Conservation (phyloP, 1,284 basidiomycete genomes). For the Cryptococcus sp. region DNA sequence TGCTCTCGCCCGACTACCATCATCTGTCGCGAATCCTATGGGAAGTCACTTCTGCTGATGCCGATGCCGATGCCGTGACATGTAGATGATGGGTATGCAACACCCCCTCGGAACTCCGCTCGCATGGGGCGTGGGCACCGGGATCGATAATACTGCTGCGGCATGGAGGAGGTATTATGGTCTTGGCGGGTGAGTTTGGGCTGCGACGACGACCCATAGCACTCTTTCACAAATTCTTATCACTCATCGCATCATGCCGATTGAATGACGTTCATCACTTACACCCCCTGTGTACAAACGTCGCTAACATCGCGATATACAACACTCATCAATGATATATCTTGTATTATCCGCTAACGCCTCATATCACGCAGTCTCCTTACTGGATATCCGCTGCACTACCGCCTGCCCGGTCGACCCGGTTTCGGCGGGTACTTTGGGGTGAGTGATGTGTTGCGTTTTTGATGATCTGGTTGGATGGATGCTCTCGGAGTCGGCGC, state of each 20-base stretch:
- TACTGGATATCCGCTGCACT: slow-evolving; percentile 34
- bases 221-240: too few species aligned
- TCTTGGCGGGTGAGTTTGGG: slow-evolving; percentile 32
- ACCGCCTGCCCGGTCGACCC: slow-evolving; percentile 31
- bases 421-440: slow-evolving; percentile 41
- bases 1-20: background rate
- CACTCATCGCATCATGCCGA: too few species aligned
- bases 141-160: slow-evolving; percentile 43
- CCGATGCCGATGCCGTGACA: background rate
- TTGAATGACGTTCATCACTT: background rate
- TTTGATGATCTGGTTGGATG: background rate
- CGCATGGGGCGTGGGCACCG: slow-evolving; percentile 35
- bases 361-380: slow-evolving; percentile 21
- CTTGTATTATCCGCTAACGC: background rate
- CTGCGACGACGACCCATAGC: background rate
- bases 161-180: slow-evolving; percentile 42
- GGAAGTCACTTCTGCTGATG: background rate
- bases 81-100: slow-evolving; percentile 55
- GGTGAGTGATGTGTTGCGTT: slow-evolving; percentile 19
- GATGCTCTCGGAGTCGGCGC: background rate
- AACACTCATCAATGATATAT: background rate
- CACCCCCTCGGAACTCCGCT: slow-evolving; percentile 42
- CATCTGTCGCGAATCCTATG: background rate
- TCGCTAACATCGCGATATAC: background rate
- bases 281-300: background rate